These are phyloP conservation scores for Lyophyllum shimeji DNA, from an alignment of 768 basidiomycete species.

Conservation along the genomic window DNA sequence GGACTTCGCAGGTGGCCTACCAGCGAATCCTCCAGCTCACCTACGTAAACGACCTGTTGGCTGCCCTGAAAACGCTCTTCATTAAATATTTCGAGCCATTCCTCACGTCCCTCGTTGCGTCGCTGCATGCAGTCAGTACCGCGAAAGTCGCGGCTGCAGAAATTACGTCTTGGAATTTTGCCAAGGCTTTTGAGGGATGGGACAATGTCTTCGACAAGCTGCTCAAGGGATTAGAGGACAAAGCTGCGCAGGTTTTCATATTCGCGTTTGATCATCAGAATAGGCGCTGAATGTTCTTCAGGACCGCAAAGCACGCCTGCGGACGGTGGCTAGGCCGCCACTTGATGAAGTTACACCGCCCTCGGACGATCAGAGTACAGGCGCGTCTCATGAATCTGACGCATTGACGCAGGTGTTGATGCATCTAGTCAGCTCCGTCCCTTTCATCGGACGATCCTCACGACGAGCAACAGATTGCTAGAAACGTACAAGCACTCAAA, in stretches of 20 bases:
- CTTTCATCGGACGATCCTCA: constrained; percentile 50
- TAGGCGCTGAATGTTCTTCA: constrained; percentile 2
- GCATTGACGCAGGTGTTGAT: not conserved
- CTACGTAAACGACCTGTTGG: constrained; percentile 88
- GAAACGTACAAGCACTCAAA: constrained; percentile 90
- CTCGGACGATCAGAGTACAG: constrained; percentile 60
- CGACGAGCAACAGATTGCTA: constrained; percentile 89
- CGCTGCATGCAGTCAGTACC: constrained; percentile 63
- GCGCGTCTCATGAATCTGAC: constrained; percentile 31
- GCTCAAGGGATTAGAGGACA: constrained; percentile 71
- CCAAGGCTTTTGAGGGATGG: constrained; percentile 75
- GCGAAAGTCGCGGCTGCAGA: constrained; percentile 41
- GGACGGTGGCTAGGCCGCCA: constrained; percentile 36
- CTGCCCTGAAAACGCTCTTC: constrained; percentile 80
- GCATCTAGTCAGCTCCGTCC: constrained; percentile 38
- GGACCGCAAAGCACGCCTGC: constrained; percentile 73
- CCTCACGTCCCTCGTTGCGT: constrained; percentile 79
- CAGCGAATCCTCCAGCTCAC: constrained; percentile 94
- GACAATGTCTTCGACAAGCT: constrained; percentile 78
- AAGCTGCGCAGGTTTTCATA: constrained; percentile 59
- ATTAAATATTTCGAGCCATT: constrained; percentile 85
- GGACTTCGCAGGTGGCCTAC: constrained; percentile 75
- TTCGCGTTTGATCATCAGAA: constrained; percentile 3
- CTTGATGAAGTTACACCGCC: constrained; percentile 46
- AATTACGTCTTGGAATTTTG: constrained; percentile 63